These are phyloP conservation scores for Fusarium protoensiforme DNA, from an alignment of 2,329 filamentous ascomycete species.

Conservation along the genomic window DNA sequence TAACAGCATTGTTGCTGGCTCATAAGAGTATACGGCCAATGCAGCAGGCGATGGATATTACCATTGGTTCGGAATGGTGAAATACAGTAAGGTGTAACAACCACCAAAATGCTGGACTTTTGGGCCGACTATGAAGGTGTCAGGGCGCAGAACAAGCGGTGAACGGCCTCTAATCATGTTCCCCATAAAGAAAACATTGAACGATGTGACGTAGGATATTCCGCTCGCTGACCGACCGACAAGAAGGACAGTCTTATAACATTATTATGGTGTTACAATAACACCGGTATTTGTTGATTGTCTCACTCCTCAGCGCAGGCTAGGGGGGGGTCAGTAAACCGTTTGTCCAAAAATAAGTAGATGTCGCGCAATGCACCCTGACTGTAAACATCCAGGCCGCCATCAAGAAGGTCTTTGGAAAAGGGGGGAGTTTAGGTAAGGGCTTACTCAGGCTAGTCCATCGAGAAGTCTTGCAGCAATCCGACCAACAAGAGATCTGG, in stretches of 20 bases:
- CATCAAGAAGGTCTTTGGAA: no score
- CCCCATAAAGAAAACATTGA: neutral
- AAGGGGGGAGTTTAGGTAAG: no score
- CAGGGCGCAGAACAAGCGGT: neutral
- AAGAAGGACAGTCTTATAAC: neutral
- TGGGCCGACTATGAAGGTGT: neutral
- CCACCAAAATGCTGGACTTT: neutral
- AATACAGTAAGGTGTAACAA: neutral
- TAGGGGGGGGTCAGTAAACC: no score
- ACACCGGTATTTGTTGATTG: neutral
- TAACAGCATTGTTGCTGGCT: no score
- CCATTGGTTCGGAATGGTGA: neutral
- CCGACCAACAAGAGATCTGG: no score
- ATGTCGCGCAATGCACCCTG: no score
- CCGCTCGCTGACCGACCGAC: neutral
- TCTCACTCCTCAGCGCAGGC: neutral
- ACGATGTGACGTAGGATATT: neutral
- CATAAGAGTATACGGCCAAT: no score
- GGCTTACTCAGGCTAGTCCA: no score
- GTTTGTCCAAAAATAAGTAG: no score
- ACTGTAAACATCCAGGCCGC: no score
- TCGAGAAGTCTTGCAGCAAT: no score
- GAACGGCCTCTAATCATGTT: neutral
- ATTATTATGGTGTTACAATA: neutral
- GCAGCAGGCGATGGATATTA: neutral